Evolutionary conservation across 345 rosid species (phyloP).

Genomic region (Orychophragmus violaceus): DNA sequence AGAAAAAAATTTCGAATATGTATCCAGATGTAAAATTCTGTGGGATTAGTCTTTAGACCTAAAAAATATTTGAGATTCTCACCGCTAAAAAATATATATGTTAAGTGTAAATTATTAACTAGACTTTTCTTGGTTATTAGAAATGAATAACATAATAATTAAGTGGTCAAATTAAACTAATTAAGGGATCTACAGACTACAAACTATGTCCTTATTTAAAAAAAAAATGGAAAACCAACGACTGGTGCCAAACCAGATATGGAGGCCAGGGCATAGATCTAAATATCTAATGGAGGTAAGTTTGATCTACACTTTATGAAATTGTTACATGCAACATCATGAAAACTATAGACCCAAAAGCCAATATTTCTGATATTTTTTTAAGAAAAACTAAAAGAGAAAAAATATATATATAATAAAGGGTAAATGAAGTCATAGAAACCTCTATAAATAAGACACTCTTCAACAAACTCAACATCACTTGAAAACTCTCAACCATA

Average conservation of each 20-base stretch:
- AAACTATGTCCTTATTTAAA: no score
- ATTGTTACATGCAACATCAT: constrained; percentile 10
- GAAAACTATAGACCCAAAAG: constrained; percentile 6
- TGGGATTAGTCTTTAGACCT: no score
- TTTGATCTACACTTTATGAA: constrained; percentile 1
- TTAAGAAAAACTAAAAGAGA: neutral
- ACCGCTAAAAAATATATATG: no score
- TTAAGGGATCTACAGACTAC: no score
- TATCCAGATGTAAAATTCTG: no score
- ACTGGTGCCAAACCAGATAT: neutral
- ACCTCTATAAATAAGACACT: constrained; percentile 17
- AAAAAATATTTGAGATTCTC: no score
- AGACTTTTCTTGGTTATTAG: no score
- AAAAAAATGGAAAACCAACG: neutral
- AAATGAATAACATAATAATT: no score
- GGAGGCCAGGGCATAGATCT: neutral
- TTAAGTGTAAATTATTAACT: no score
- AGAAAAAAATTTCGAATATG: no score
- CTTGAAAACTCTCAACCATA: neutral
- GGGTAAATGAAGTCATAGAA: neutral
- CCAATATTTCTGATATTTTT: neutral
- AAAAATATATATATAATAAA: neutral
- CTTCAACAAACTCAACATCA: constrained; percentile 10
- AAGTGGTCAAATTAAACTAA: no score
- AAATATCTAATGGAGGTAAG: constrained; percentile 6